Evolutionary conservation across 129 eudicot species (phyloP).

Genomic region (Flaveria brownii): DNA sequence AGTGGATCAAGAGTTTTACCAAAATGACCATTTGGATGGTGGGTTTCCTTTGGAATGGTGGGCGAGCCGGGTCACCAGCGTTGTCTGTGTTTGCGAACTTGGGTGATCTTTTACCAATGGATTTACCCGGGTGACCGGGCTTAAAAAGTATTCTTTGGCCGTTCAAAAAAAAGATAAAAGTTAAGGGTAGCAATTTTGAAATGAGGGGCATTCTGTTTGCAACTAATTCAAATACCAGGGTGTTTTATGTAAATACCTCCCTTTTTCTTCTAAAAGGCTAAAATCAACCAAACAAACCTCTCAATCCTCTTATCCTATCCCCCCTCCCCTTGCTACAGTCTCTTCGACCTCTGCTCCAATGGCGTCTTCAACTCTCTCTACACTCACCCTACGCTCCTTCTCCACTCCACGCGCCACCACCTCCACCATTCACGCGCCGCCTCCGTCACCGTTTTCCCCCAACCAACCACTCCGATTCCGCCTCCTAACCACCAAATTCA

Average conservation of each 20-base stretch:
- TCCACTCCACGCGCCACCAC: neutral
- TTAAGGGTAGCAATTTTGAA: too few relatives aligned
- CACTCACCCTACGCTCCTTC: neutral
- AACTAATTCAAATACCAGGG: neutral
- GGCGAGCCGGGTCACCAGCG: too few relatives aligned
- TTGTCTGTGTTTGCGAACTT: too few relatives aligned
- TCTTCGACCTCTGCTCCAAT: neutral
- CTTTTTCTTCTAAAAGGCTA: neutral
- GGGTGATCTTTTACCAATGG: too few relatives aligned
- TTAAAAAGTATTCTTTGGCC: too few relatives aligned
- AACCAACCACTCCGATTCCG: slow-evolving; percentile 47
- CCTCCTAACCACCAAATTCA: slow-evolving; percentile 45
- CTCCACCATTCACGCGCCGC: neutral
- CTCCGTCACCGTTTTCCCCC: slow-evolving; percentile 28
- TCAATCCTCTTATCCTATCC: slow-evolving; percentile 8
- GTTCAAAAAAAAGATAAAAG: too few relatives aligned
- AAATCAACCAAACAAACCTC: neutral
- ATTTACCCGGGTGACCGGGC: too few relatives aligned
- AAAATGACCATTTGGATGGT: too few relatives aligned
- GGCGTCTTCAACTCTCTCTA: slow-evolving; percentile 2
- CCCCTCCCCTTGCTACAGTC: neutral
- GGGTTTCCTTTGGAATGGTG: too few relatives aligned
- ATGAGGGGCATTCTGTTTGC: neutral
- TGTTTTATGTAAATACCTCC: neutral
- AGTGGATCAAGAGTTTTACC: too few relatives aligned